A percentile compares a stretch with the other conserved stretches of the same genome.
These are phyloP conservation scores for Dictyophora rubrovolvata DNA, from an alignment of 768 basidiomycete species.

Conservation along the genomic window DNA sequence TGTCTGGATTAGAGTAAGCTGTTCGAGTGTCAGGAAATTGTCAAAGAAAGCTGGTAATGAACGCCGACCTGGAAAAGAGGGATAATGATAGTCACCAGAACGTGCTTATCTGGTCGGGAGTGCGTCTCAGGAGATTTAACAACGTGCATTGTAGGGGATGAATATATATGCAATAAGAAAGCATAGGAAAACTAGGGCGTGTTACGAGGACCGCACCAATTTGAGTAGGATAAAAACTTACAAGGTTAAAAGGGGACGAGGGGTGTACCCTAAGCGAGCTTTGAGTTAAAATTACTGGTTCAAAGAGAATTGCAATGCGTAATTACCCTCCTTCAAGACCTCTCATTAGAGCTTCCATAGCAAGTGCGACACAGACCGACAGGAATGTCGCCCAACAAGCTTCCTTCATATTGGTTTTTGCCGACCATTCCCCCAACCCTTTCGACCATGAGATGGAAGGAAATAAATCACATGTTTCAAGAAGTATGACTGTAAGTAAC, in stretches of 20 bases:
- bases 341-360: slow-evolving; percentile 54
- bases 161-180: slow-evolving; percentile 66
- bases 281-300: not conserved
- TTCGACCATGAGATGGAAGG: slow-evolving; percentile 26
- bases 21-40: slow-evolving; percentile 1
- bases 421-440: slow-evolving; percentile 34
- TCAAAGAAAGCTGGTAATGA: slow-evolving; percentile 11
- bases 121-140: slow-evolving; percentile 22
- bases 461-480: slow-evolving; percentile 42
- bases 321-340: slow-evolving; percentile 52
- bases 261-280: slow-evolving; percentile 1
- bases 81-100: slow-evolving; percentile 59
- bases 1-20: slow-evolving; percentile 57
- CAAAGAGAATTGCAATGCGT: slow-evolving; percentile 25
- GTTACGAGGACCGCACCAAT: slow-evolving; percentile 3
- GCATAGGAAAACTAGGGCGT: slow-evolving; percentile 57
- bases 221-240: slow-evolving; percentile 25
- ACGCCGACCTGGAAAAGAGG: slow-evolving; percentile 56
- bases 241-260: slow-evolving; percentile 55
- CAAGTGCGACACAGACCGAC: slow-evolving; percentile 54
- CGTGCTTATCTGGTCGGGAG: slow-evolving; percentile 63
- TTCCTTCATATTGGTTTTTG: slow-evolving; percentile 42
- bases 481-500: slow-evolving; percentile 47
- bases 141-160: slow-evolving; percentile 49
- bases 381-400: slow-evolving; percentile 70